Base-by-base conservation (phyloP, 495 filamentous ascomycete species). In the Chaetomidium leptoderma region DNA sequence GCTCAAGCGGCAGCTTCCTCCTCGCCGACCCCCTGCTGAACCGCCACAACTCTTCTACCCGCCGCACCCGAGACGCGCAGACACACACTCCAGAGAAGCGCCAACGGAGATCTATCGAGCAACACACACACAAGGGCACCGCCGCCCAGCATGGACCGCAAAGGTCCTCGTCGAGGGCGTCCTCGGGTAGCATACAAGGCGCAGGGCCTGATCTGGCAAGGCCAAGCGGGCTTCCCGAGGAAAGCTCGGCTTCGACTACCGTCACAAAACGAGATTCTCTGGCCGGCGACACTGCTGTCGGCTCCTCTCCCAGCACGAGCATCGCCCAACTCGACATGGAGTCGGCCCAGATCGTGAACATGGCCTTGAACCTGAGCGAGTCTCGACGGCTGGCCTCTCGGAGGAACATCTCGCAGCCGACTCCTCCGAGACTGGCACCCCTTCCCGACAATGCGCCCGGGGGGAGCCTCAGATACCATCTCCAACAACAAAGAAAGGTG, bases 311-410 rank as follows among this genome's bases (percentile, higher is more conserved):
- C 6, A 36, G 53, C 17, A 33, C 57, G 23, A 65, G 59, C 58
- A 62, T 61, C 40, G 47, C 57, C 6, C 58, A 64, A 4, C 64
- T 88, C 13, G 87, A 91, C 70, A 74, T 81, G 17, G 90, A 97
- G 62, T 85, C 90, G 21, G 78, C 88, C 19, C 88, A 95, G 69
- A 92, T 97, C 57, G 89, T 97, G 36, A 91, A 88, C 64, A 85
- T 97, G 70, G 92, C 92, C 2, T 73, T 97, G 66, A 92, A 86
- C 65, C 72, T 97, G 48, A 95, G 88, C 73, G 89, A 96, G 66
- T 91, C 89, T 32, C 79, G 91, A 51, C 80, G 83, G 54, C 78
- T 86, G 36, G 81, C 82, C 19, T 74, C 81, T 26, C 74, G 78
- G 49, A 75, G 84, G 46, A 75, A 78, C 44, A 66, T 79, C 4